Conservation (phyloP, 805 yeast genomes). For the Komagataella ulmi region DNA sequence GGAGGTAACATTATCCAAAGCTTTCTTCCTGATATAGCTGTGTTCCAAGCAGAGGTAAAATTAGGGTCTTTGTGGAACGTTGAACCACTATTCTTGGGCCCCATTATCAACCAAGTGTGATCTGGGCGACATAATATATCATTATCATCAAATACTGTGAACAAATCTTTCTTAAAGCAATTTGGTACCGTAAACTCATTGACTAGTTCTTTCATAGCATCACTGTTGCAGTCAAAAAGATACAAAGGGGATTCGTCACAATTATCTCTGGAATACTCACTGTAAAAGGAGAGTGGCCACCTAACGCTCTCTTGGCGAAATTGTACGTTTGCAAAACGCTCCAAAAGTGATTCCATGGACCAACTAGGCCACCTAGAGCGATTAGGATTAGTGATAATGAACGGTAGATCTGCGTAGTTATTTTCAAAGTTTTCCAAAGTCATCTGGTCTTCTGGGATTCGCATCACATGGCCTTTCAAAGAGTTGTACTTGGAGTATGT, state of each 20-base stretch:
- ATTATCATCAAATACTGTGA: slow-evolving; percentile 32
- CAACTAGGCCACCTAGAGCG: slow-evolving; percentile 55
- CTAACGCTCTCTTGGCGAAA: slow-evolving; percentile 81
- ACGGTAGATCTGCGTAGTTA: slow-evolving; percentile 43
- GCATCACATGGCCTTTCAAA: slow-evolving; percentile 27
- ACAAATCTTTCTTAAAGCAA: slow-evolving; percentile 46
- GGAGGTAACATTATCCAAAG: slow-evolving; percentile 90
- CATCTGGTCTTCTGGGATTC: slow-evolving; percentile 32
- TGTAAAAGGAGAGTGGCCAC: slow-evolving; percentile 57
- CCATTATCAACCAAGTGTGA: slow-evolving; percentile 84
- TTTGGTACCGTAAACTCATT: slow-evolving; percentile 41
- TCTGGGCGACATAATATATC: slow-evolving; percentile 57
- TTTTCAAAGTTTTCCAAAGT: slow-evolving; percentile 30
- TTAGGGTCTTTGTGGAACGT: slow-evolving; percentile 93
- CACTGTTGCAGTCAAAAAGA: slow-evolving; percentile 68
- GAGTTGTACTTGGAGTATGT: slow-evolving; percentile 3
- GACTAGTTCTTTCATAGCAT: slow-evolving; percentile 45
- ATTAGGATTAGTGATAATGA: slow-evolving; percentile 31
- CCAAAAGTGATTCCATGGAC: slow-evolving; percentile 34
- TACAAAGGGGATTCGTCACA: slow-evolving; percentile 77
- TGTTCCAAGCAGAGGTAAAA: slow-evolving; percentile 84
- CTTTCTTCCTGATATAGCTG: slow-evolving; percentile 60
- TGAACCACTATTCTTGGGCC: slow-evolving; percentile 73
- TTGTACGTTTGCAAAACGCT: slow-evolving; percentile 40
- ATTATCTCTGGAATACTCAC: slow-evolving; percentile 46